phyloP scores from a whole-genome alignment of 306 rosid genomes.

The Neltuma alba region DNA sequence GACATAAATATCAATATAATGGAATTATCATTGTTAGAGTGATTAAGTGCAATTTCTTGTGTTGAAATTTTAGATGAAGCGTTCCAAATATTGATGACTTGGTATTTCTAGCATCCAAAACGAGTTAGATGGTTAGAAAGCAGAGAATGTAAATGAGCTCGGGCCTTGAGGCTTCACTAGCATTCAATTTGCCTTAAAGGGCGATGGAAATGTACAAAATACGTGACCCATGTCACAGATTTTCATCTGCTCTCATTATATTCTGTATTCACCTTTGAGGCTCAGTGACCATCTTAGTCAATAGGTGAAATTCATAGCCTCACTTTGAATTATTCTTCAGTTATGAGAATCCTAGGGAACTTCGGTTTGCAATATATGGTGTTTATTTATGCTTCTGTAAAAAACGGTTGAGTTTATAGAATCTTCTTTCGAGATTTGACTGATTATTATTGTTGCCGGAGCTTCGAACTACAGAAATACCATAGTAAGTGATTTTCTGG shows the following conservation, averaged over 20 bases:
- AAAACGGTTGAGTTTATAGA: neutral
- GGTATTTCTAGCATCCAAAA: slow-evolving; percentile 35
- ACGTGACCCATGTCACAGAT: slow-evolving; percentile 24
- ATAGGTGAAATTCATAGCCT: neutral
- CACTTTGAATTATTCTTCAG: neutral
- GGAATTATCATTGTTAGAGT: neutral
- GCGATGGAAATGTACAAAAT: slow-evolving; percentile 9
- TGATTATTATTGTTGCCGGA: neutral
- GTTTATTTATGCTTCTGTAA: neutral
- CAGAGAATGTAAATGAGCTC: slow-evolving; percentile 32
- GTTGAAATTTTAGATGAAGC: slow-evolving; percentile 12
- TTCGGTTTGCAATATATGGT: neutral
- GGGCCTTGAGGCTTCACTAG: slow-evolving; percentile 17
- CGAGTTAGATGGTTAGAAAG: slow-evolving; percentile 26
- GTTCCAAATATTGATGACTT: slow-evolving; percentile 37
- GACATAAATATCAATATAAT: neutral
- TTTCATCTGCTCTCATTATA: neutral
- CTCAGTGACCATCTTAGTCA: neutral
- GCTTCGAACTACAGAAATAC: neutral
- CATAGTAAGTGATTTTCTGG: neutral
- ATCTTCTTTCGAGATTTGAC: neutral
- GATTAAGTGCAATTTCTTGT: neutral
- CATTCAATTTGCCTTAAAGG: slow-evolving; percentile 35
- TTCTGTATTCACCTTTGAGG: neutral
- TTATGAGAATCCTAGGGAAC: neutral